A percentile compares a stretch with the other conserved stretches of the same genome.
Conservation (phyloP, 805 yeast species). For the Cephaloascus albidus region DNA sequence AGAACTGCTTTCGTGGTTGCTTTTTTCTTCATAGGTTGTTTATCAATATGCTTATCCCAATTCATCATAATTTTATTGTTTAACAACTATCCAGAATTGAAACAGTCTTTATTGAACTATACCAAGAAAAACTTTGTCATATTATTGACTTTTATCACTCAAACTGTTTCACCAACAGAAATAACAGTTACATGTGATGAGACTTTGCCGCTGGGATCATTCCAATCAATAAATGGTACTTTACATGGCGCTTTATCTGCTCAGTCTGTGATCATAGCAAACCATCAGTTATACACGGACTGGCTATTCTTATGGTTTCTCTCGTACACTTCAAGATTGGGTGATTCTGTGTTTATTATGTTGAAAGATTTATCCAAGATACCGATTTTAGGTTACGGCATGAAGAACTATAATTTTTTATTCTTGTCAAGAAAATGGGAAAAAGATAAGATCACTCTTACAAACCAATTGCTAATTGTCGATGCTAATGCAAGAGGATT, state of each 20-base stretch:
- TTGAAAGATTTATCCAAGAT: slow-evolving; percentile 68
- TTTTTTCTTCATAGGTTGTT: slow-evolving; percentile 22
- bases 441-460: slow-evolving; percentile 53
- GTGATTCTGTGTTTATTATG: slow-evolving; percentile 61
- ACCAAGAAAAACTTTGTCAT: slow-evolving; percentile 54
- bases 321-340: slow-evolving; percentile 55
- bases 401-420: slow-evolving; percentile 69
- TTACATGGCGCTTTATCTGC: slow-evolving; percentile 24
- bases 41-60: slow-evolving; percentile 41
- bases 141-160: slow-evolving; percentile 40
- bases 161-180: slow-evolving; percentile 41
- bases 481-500: slow-evolving; percentile 52
- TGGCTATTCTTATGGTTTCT: slow-evolving; percentile 92
- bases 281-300: slow-evolving; percentile 90
- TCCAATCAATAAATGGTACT: slow-evolving; percentile 13
- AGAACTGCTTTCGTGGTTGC: slow-evolving; percentile 12
- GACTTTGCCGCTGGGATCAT: slow-evolving; percentile 21
- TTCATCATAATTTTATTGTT: slow-evolving; percentile 22
- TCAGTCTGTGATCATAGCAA: slow-evolving; percentile 63
- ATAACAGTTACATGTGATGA: slow-evolving; percentile 42
- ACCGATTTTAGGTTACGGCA: slow-evolving; percentile 81
- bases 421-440: slow-evolving; percentile 84
- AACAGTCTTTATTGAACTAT: slow-evolving; percentile 33
- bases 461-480: slow-evolving; percentile 43
- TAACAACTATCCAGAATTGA: slow-evolving; percentile 16